Evolutionary conservation across 225 moss, liverwort and hornwort species (phyloP), one percentile per base, ranked within the genome.

Genomic region (Bryoerythrophyllum caledonicum): DNA sequence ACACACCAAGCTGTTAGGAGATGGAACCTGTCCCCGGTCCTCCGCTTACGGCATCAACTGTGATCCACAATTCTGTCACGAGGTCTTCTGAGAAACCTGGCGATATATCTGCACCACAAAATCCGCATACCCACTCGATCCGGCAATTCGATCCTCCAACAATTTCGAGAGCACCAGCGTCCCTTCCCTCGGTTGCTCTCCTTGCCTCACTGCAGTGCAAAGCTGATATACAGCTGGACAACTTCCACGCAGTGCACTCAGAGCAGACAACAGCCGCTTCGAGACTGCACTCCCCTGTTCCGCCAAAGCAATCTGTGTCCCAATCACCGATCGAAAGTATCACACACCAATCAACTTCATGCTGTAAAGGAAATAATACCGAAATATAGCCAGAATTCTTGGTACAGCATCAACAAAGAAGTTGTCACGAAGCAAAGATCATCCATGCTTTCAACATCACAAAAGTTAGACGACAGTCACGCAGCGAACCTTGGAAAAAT

Each of bases 151-250:
- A 80, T 97, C 94, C 86, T 97, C 96, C 25, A 97, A 74, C 25
- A 94, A 83, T 78, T 90, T 94, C 40, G 85, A 52, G 38, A 97
- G 87, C 71, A 97, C 75, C 73, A 97, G 73, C 51, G 44, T 73
- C 23, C 92, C 92, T 89, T 97, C 96, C 82, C 83, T 86, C 44
- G 94, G 96, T 78, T 97, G 96, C 76, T 97, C 96, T 26, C 94
- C 96, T 77, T 94, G 96, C 66, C 90, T 84, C 68, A 97, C 88
- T 49, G 81, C 83, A 68, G 76, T 76, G 59, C 91, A 97, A n/a
- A 84, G 79, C 76, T 94, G 92, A 56, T 90, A 85, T 10, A 83
- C 63, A 59, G 92, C 90, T 65, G 94, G 76, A 75, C 77, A 87
- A 6, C 48, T 76, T 78, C 84, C 73, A 67, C 90, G 82, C 27